Base-by-base conservation (phyloP, 352 stramenopile genomes). In the Globisporangium nagaii region DNA sequence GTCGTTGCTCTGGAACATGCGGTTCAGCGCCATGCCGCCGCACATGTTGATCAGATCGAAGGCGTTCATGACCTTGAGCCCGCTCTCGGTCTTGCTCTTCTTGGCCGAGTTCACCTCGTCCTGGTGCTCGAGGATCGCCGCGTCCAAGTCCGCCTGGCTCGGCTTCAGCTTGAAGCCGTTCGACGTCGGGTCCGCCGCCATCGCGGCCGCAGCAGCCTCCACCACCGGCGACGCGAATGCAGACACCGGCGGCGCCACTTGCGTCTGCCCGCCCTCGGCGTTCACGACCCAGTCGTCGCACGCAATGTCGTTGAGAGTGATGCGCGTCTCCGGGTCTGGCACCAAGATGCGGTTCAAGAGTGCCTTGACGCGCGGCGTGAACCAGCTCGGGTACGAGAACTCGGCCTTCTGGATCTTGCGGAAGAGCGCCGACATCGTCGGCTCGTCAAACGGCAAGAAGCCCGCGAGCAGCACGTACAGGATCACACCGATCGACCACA, bases 401-500 rank as follows among this genome's bases (percentile, higher is more conserved):
- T 98, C 90, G 31, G 90, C 96, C 56, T 90, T 95, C 62, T 98
- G 91, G 64, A 99, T 99, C 73, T 98, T 98, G 49, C 86, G 79
- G 71, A 99, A 99, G 9, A 99, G 75, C 40, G 88, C 92, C 41
- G 88, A 92, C 86, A 98, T 98, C 3, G 87, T 97, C 1, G 86
- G 84, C 57, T 98, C 93, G 58, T 98, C 93, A 52, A 98, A 98
- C 32, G 93, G 93, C 32, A 98, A 65, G 63, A 97, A 98, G 11
- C 93, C 93, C 30, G 86, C 86, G 36, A 96, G 79, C 54, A 97
- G 63, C 32, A 96, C 87, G 69, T 99, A 99, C 31, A 99, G 78
- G 56, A 99, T 99, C 17, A 99, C 97, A 46, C 97, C 97, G 58
- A 97, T 97, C 36, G 88, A 98, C 97, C 97, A 99, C 22, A 99